phyloP scores from a whole-genome alignment of 2,329 filamentous ascomycete species.

The Stachybotrys chlorohalonatus region DNA sequence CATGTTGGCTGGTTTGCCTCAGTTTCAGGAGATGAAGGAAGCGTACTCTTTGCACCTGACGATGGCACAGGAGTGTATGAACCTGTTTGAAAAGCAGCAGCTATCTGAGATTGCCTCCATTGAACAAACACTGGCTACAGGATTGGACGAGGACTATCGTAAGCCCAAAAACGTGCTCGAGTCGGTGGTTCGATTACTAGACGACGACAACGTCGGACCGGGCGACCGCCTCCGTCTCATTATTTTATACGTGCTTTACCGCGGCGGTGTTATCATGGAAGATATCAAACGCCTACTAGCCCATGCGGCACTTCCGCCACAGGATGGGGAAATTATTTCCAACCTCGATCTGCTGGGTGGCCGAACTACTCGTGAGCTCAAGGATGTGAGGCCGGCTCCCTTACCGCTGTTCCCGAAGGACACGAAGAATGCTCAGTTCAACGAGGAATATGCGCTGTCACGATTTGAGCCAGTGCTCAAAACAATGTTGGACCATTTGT shows the following conservation, averaged over 20 bases:
- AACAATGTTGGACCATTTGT: constrained; percentile 68
- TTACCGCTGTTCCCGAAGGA: constrained; percentile 67
- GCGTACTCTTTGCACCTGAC: constrained; percentile 88
- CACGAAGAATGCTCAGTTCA: constrained; percentile 39
- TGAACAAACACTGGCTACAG: constrained; percentile 87
- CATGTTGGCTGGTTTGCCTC: constrained; percentile 89
- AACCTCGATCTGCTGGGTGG: constrained; percentile 80
- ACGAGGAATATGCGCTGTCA: constrained; percentile 77
- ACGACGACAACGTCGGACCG: constrained; percentile 65
- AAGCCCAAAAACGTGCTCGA: constrained; percentile 86
- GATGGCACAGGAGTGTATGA: constrained; percentile 98
- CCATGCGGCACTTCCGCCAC: constrained; percentile 68
- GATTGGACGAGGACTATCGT: constrained; percentile 83
- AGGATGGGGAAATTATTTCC: constrained; percentile 62
- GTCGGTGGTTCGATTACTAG: constrained; percentile 76
- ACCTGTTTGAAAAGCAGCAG: constrained; percentile 76
- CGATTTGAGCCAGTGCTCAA: constrained; percentile 78
- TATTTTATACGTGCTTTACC: constrained; percentile 76
- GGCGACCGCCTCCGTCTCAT: constrained; percentile 78
- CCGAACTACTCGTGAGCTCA: constrained; percentile 57
- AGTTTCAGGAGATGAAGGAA: constrained; percentile 94
- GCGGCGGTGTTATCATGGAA: constrained; percentile 73
- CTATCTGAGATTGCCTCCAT: constrained; percentile 78
- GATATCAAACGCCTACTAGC: constrained; percentile 78
- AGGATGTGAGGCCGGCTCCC: constrained; percentile 61